Evolutionary conservation across 2,329 filamentous ascomycete species (phyloP).

Genomic region (Chaetomium strumarium): DNA sequence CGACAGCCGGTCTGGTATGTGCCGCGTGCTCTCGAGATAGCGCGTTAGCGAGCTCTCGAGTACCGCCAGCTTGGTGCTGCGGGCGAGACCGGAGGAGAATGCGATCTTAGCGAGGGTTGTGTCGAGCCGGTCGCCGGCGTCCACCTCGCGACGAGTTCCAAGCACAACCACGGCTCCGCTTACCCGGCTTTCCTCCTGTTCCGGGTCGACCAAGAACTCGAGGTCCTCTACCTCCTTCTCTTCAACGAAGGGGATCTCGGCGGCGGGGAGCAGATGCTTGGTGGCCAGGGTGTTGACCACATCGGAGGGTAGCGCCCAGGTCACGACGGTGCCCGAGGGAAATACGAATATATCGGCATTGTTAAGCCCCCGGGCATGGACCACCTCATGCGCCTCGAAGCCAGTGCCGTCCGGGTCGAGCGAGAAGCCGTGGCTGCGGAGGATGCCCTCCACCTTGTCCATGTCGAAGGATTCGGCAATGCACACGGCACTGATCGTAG

Average conservation of each 20-base stretch:
- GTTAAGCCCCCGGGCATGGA: conserved; percentile 55
- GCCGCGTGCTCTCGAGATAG: conserved; percentile 82
- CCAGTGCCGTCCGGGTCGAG: conserved; percentile 57
- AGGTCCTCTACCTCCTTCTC: conserved; percentile 82
- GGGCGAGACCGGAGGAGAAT: conserved; percentile 87
- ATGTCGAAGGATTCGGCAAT: conserved; percentile 60
- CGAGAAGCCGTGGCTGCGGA: conserved; percentile 53
- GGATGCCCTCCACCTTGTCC: conserved; percentile 51
- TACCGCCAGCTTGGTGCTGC: conserved; percentile 89
- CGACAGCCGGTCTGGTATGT: conserved; percentile 73
- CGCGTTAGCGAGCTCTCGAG: conserved; percentile 75
- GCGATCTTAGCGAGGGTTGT: conserved; percentile 86
- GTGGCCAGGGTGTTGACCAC: conserved; percentile 65
- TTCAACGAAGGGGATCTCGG: conserved; percentile 64
- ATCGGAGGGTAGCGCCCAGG: conserved; percentile 79
- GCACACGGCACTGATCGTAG: conserved; percentile 53
- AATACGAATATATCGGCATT: conserved; percentile 92
- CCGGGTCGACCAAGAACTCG: conserved; percentile 73
- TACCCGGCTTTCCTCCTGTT: conserved; percentile 68
- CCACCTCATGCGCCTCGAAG: conserved; percentile 56
- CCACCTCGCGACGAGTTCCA: conserved; percentile 60
- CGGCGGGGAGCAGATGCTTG: conserved; percentile 66
- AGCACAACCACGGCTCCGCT: conserved; percentile 84
- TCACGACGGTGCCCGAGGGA: conserved; percentile 86
- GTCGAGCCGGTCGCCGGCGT: conserved; percentile 43